These are phyloP conservation scores for Cercospora berteroae DNA, from an alignment of 2,329 filamentous ascomycete species.

Conservation along the genomic window DNA sequence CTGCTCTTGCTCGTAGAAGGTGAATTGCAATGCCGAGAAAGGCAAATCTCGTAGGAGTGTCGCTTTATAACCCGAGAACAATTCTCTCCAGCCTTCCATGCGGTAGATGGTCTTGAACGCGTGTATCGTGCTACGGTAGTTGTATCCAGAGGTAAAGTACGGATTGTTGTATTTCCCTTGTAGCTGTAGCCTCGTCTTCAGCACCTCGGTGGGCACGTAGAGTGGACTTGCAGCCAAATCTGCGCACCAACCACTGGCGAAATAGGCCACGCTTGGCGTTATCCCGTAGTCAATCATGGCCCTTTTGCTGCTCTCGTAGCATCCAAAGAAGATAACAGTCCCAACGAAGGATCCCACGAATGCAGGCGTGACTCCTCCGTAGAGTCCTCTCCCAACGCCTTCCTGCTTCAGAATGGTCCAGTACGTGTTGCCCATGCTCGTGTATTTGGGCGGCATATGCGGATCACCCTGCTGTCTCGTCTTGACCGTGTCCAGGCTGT, in stretches of 20 bases:
- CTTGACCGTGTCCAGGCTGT: conserved; percentile 97
- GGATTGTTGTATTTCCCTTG: conserved; percentile 96
- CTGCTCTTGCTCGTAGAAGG: conserved; percentile 95
- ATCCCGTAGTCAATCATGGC: conserved; percentile 81
- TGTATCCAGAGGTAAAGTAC: conserved; percentile 90
- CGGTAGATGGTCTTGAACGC: conserved; percentile 81
- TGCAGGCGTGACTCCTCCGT: conserved; percentile 89
- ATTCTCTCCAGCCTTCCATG: conserved; percentile 75
- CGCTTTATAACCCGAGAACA: conserved; percentile 97
- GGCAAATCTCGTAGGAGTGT: conserved; percentile 92
- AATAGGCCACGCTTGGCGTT: conserved; percentile 78
- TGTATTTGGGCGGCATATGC: conserved; percentile 87
- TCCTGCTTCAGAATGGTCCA: conserved; percentile 91
- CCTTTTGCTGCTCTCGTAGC: conserved; percentile 93
- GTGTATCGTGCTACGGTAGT: conserved; percentile 83
- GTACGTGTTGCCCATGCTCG: conserved; percentile 85
- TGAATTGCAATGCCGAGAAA: conserved; percentile 94
- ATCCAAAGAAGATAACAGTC: conserved; percentile 92
- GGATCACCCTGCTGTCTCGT: conserved; percentile 96
- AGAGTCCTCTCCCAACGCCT: conserved; percentile 79
- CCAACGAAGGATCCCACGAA: conserved; percentile 90
- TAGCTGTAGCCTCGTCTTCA: conserved; percentile 94
- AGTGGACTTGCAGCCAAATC: conserved; percentile 88
- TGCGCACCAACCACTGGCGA: conserved; percentile 84
- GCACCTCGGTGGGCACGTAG: conserved; percentile 94